phyloP scores from a whole-genome alignment of 106 monocot species.

The Allium sativum region DNA sequence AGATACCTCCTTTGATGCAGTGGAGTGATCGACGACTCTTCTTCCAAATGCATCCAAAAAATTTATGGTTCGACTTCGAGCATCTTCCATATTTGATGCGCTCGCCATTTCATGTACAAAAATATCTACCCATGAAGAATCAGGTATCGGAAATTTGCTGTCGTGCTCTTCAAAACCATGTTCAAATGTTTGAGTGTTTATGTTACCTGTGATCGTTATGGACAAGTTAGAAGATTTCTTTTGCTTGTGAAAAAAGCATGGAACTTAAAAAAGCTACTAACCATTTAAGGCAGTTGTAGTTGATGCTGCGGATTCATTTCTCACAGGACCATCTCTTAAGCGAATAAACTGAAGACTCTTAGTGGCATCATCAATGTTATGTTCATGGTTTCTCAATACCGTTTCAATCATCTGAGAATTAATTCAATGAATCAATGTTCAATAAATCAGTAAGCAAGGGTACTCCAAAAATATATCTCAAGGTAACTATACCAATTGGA shows the following conservation, averaged over 20 bases:
- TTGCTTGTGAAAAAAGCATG: neutral
- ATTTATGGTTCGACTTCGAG: conserved; percentile 35
- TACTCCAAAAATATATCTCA: too few species aligned
- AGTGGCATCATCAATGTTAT: conserved; percentile 74
- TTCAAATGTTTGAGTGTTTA: conserved; percentile 16
- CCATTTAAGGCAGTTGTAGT: conserved; percentile 26
- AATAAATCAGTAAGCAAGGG: too few species aligned
- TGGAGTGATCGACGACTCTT: conserved; percentile 23
- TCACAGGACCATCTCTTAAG: conserved; percentile 39
- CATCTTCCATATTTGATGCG: conserved; percentile 58
- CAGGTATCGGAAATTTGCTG: neutral
- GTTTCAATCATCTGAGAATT: conserved; percentile 47
- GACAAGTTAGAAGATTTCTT: neutral
- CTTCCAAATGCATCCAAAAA: conserved; percentile 61
- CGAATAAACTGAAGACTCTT: conserved; percentile 58
- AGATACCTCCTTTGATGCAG: conserved; percentile 28
- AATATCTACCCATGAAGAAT: conserved; percentile 56
- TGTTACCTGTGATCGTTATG: conserved; percentile 17
- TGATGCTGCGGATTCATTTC: conserved; percentile 13
- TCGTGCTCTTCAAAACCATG: conserved; percentile 15
- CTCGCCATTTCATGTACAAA: conserved; percentile 77
- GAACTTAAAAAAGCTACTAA: conserved; percentile 11
- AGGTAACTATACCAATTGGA: too few species aligned
- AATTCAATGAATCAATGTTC: neutral
- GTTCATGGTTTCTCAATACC: conserved; percentile 42